phyloP scores from a whole-genome alignment of 1,284 basidiomycete species.

The Ustanciosporium gigantosporum region DNA sequence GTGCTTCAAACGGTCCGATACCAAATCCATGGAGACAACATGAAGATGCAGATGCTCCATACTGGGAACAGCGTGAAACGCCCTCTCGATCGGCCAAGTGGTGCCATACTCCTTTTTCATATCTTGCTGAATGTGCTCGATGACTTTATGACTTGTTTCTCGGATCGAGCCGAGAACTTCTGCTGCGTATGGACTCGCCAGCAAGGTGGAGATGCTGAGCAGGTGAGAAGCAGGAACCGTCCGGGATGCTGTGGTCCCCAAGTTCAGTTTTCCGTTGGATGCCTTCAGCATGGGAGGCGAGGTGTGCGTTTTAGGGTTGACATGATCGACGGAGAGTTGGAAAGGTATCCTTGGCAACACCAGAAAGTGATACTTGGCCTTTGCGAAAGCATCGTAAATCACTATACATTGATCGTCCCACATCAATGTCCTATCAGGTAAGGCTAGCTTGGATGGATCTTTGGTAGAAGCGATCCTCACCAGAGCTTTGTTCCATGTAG shows the following conservation, averaged over 20 bases:
- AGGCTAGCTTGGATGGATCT: slow-evolving; percentile 7
- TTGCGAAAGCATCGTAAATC: slow-evolving; percentile 83
- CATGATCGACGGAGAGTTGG: not conserved
- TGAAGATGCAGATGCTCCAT: slow-evolving; percentile 63
- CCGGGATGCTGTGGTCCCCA: slow-evolving; percentile 22
- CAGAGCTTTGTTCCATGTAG: slow-evolving; percentile 19
- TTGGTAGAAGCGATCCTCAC: slow-evolving; percentile 25
- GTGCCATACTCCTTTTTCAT: slow-evolving; percentile 68
- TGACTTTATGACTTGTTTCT: slow-evolving; percentile 25
- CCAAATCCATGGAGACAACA: slow-evolving; percentile 77
- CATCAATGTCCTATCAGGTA: slow-evolving; percentile 68
- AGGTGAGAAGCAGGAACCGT: slow-evolving; percentile 40
- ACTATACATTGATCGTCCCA: slow-evolving; percentile 70
- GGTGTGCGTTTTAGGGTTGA: not conserved
- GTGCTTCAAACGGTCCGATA: slow-evolving; percentile 75
- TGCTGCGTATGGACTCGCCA: slow-evolving; percentile 41
- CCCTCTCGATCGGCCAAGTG: slow-evolving; percentile 61
- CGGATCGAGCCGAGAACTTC: slow-evolving; percentile 34
- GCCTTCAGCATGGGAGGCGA: slow-evolving; percentile 5
- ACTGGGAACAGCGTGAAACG: slow-evolving; percentile 80
- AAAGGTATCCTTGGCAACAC: slow-evolving; percentile 42
- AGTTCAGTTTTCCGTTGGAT: slow-evolving; percentile 34
- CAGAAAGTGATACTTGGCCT: slow-evolving; percentile 62
- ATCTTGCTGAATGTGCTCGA: slow-evolving; percentile 72
- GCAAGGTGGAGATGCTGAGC: slow-evolving; percentile 26